Percentiles rank a stretch among this genome's conserved stretches.
These are phyloP conservation scores for Breynia disticha DNA, from an alignment of 441 rosid genomes.

Conservation along the genomic window DNA sequence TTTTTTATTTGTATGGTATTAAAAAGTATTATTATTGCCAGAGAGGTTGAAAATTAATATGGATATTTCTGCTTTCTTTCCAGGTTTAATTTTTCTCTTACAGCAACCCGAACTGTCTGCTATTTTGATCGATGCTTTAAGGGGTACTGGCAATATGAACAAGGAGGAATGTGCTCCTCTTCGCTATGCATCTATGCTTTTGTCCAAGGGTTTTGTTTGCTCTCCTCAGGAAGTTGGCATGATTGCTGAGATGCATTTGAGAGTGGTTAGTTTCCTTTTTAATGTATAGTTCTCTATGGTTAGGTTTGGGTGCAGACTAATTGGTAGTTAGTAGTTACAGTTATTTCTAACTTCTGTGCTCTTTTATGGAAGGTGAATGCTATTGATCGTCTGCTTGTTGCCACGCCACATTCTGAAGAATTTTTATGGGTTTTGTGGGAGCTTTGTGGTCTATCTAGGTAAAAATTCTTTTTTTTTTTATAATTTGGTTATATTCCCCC, in stretches of 20 bases:
- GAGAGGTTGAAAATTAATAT: slow-evolving; percentile 9
- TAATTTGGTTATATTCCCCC: slow-evolving; percentile 7
- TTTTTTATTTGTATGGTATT: slow-evolving; percentile 5
- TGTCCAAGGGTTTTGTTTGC: slow-evolving; percentile 88
- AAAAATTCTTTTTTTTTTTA: slow-evolving; percentile 15
- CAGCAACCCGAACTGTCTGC: slow-evolving; percentile 71
- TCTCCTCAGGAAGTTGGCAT: slow-evolving; percentile 71
- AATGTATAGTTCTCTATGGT: slow-evolving; percentile 4
- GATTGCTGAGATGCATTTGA: slow-evolving; percentile 83
- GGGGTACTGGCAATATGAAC: slow-evolving; percentile 43
- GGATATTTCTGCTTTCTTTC: slow-evolving; percentile 19
- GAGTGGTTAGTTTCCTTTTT: slow-evolving; percentile 67
- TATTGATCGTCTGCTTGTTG: slow-evolving; percentile 66
- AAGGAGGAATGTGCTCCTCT: slow-evolving; percentile 92
- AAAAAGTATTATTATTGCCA: slow-evolving; percentile 6
- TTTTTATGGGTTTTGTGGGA: slow-evolving; percentile 97
- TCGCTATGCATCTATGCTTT: slow-evolving; percentile 69
- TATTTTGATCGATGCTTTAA: slow-evolving; percentile 58
- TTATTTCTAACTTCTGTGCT: slow-evolving; percentile 5
- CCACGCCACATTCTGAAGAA: slow-evolving; percentile 83
- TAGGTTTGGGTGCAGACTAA: not conserved
- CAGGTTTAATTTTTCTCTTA: slow-evolving; percentile 78
- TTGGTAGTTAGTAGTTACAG: too few species aligned
- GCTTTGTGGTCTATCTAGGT: slow-evolving; percentile 92
- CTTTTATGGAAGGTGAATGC: slow-evolving; percentile 60